phyloP scores from a whole-genome alignment of 2,329 filamentous ascomycete genomes.

The Penicillium sp. region DNA sequence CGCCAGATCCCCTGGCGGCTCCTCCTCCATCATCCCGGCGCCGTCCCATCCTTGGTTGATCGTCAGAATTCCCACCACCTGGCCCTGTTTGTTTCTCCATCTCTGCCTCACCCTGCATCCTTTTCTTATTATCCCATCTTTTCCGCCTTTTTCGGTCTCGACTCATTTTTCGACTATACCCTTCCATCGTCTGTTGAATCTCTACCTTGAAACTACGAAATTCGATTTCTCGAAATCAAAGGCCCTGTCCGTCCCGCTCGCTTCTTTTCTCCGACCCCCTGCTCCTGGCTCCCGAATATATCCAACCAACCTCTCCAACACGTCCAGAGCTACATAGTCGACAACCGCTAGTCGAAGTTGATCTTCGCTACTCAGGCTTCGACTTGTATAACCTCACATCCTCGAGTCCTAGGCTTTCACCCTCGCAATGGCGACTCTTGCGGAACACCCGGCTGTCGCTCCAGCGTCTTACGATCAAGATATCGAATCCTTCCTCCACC shows the following conservation, averaged over 20 bases:
- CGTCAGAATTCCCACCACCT: slow-evolving; percentile 13
- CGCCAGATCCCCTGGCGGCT: slow-evolving; percentile 11
- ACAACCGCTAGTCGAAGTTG: not conserved
- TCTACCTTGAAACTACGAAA: slow-evolving; percentile 1
- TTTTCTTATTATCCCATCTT: slow-evolving; percentile 4
- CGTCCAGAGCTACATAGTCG: not conserved
- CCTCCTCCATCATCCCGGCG: slow-evolving; percentile 20
- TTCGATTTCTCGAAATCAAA: not conserved
- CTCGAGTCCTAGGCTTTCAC: not conserved
- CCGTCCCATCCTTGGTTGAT: slow-evolving; percentile 18
- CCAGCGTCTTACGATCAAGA: slow-evolving; percentile 48
- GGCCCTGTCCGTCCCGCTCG: not conserved
- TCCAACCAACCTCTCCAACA: slow-evolving; percentile 12
- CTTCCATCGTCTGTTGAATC: not conserved
- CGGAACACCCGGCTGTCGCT: slow-evolving; percentile 38
- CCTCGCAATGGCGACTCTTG: slow-evolving; percentile 41
- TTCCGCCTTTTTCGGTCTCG: not conserved
- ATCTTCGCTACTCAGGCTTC: not conserved
- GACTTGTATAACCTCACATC: not conserved
- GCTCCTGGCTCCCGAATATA: slow-evolving; percentile 12
- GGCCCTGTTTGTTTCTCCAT: slow-evolving; percentile 19
- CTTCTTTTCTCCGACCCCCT: not conserved
- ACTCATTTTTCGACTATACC: slow-evolving; percentile 5
- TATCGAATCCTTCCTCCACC: slow-evolving; percentile 53
- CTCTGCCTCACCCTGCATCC: slow-evolving; percentile 1